Evolutionary conservation across 148 eudicot genomes (phyloP).

Genomic region (Agrostemma githago): DNA sequence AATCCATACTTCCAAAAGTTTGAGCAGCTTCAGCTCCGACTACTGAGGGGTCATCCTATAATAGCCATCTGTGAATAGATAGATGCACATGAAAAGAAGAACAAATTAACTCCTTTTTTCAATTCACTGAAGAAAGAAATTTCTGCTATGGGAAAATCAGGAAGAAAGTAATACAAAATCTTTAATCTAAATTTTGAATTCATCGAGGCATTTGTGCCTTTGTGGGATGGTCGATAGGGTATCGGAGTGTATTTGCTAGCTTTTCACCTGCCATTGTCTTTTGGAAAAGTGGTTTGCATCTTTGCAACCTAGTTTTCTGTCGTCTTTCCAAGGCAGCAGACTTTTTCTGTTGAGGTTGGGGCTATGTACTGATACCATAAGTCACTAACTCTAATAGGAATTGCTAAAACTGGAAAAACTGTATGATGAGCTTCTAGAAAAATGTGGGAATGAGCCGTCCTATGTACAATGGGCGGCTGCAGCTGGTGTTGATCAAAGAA

Average conservation of each 20-base stretch:
- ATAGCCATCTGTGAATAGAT: not conserved
- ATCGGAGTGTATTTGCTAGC: too few species aligned
- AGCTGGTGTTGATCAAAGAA: slow-evolving; percentile 67
- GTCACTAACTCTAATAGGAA: slow-evolving; percentile 43
- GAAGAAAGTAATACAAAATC: not conserved
- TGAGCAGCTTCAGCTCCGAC: not conserved
- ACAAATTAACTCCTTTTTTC: not conserved
- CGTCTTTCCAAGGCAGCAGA: not conserved
- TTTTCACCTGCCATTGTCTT: too few species aligned
- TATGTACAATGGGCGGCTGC: slow-evolving; percentile 86
- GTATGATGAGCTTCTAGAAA: slow-evolving; percentile 44
- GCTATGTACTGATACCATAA: slow-evolving; percentile 1
- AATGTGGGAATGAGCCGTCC: slow-evolving; percentile 55
- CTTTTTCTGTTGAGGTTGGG: not conserved
- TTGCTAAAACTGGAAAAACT: slow-evolving; percentile 73
- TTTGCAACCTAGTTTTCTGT: too few species aligned
- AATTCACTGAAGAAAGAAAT: not conserved
- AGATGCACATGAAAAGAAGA: not conserved
- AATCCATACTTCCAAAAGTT: not conserved
- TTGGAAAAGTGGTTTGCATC: too few species aligned
- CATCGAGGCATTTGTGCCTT: not conserved
- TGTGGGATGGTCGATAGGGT: not conserved
- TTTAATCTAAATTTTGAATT: too few species aligned
- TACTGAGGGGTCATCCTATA: not conserved
- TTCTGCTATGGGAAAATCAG: not conserved